Conservation (phyloP, 225 moss, liverwort and hornwort genomes). For the Climacium dendroides region DNA sequence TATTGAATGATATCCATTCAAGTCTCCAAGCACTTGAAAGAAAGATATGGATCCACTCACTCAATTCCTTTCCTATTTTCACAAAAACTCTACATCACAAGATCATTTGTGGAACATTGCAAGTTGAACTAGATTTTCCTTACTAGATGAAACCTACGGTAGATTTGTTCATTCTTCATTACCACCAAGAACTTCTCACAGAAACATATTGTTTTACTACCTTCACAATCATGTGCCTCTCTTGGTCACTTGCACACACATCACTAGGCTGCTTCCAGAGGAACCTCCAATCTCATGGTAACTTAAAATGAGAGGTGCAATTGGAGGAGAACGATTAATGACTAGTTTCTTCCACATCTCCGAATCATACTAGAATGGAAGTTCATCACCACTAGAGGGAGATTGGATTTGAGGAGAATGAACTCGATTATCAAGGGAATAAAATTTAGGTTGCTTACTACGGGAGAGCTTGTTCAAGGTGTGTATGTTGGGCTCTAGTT, state of each 20-base stretch:
- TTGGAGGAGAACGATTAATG: background rate
- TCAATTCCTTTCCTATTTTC: too few relatives aligned
- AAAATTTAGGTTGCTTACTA: background rate
- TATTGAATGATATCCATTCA: too few relatives aligned
- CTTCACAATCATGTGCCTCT: background rate
- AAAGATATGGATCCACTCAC: too few relatives aligned
- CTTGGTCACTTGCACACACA: too few relatives aligned
- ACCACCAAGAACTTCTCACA: background rate
- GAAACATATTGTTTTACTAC: background rate
- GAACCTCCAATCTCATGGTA: too few relatives aligned
- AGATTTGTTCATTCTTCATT: constrained; percentile 9
- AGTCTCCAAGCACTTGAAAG: too few relatives aligned
- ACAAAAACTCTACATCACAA: too few relatives aligned
- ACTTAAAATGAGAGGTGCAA: too few relatives aligned
- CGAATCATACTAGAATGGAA: background rate
- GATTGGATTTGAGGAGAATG: background rate
- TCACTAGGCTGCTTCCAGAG: too few relatives aligned
- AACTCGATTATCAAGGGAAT: background rate
- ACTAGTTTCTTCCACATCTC: background rate
- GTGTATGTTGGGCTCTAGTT: too few relatives aligned
- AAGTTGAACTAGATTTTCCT: background rate
- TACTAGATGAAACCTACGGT: constrained; percentile 5
- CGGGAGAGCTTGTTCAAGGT: background rate
- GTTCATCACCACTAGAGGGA: background rate
- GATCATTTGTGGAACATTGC: too few relatives aligned